phyloP scores from a whole-genome alignment of 2,329 filamentous ascomycete species.

The Phaeomoniella chlamydospora region DNA sequence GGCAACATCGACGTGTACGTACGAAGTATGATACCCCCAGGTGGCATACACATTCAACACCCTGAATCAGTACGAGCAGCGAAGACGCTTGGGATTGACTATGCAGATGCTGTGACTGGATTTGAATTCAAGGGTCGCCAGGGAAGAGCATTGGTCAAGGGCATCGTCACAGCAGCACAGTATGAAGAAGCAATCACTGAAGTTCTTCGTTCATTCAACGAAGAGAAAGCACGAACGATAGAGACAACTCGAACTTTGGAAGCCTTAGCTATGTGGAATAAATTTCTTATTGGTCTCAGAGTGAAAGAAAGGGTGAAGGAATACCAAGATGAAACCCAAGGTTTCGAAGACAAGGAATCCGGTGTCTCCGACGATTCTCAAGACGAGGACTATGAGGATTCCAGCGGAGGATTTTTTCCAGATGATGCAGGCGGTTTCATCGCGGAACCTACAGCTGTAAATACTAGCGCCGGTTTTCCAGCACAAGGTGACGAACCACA shows the following conservation, averaged over 20 bases:
- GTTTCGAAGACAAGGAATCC: conserved; percentile 2
- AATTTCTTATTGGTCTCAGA: conserved; percentile 45
- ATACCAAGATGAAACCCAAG: conserved; percentile 24
- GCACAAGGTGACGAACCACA: not conserved
- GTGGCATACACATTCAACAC: conserved; percentile 42
- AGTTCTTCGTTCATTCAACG: conserved; percentile 52
- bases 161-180: conserved; percentile 61
- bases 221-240: conserved; percentile 50
- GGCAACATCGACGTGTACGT: conserved; percentile 52
- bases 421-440: conserved; percentile 30
- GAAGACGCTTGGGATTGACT: conserved; percentile 64
- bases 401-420: conserved; percentile 21
- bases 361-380: conserved; percentile 3
- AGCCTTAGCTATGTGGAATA: conserved; percentile 42
- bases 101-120: conserved; percentile 75
- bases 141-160: conserved; percentile 69
- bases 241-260: conserved; percentile 36
- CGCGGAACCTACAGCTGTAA: conserved; percentile 16
- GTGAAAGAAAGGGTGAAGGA: conserved; percentile 61
- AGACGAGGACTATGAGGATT: conserved; percentile 17
- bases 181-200: conserved; percentile 57
- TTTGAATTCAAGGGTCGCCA: conserved; percentile 78
- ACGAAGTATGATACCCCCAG: conserved; percentile 47
- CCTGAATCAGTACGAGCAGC: conserved; percentile 56
- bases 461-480: not conserved